Evolutionary conservation across 2,329 filamentous ascomycete genomes (phyloP), one percentile per base, ranked within the genome.

Genomic region (Orbilia ellipsospora): DNA sequence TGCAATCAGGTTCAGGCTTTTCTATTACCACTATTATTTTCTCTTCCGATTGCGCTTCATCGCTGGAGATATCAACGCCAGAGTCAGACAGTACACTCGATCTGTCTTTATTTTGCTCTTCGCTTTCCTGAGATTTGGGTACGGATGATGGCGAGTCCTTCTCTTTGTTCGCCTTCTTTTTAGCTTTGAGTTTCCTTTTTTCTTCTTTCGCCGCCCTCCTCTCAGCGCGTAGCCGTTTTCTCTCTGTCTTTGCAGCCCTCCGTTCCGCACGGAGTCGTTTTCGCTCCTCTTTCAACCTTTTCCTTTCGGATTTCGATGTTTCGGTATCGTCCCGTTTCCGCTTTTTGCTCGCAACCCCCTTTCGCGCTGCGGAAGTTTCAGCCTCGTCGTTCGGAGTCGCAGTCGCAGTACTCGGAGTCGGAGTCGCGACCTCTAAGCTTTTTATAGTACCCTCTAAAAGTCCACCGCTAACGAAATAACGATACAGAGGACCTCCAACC

Each of bases 41-140:
- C 10, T 65, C 57, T 63, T 68, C 52, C n/a, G 50, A 28, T 13
- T 64, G 61, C 5, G 64, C 63, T 23, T 68, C 72, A 20, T 75
- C 72, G 40, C 61, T 60, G 40, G 72, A 75, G 15, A 75, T 66
- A 44, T 75, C 72, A 13, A 75, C 64, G n/a, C 72, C 72, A 31
- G 72, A 75, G 36, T 75, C 72, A 7, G 72, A 75, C 13, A 64
- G 64, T 4, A 55, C 60, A 15, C 18, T 20, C 12, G 55, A 20
- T 18, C 18, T 52, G 6, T 56, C 44, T 10, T 51, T 20, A 1
- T 44, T 31, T 16, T 45, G 16, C 1, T 13, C n/a, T 36, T 36
- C 31, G 8, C 2, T 36, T 7, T 36, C 10, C 2, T 36, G 31
- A 1, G 31, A 6, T 36, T 10, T 6, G 31, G 8, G 23, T 23